Evolutionary conservation across 352 stramenopile genomes (phyloP).

Genomic region (Phytopythium litorale): DNA sequence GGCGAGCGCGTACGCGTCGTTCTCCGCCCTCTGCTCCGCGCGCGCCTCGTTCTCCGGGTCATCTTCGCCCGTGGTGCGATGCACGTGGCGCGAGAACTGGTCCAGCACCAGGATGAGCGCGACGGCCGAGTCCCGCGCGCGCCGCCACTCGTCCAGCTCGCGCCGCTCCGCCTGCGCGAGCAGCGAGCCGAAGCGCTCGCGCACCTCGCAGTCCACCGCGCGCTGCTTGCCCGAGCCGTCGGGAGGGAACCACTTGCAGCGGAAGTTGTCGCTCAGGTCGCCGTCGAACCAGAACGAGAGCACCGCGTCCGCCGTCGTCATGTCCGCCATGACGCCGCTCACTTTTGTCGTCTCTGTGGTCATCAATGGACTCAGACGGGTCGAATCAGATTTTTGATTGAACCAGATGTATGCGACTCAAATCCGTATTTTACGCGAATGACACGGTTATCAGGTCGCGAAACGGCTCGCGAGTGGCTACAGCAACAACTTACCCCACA

Average conservation of each 20-base stretch:
- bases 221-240: constrained; percentile 47
- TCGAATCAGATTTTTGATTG: not conserved
- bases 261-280: constrained; percentile 43
- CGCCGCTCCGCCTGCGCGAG: constrained; percentile 35
- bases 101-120: constrained; percentile 85
- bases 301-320: constrained; percentile 18
- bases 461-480: not conserved
- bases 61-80: constrained; percentile 30
- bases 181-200: constrained; percentile 29
- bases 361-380: not conserved
- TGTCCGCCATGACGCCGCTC: not conserved
- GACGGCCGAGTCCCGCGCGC: constrained; percentile 38
- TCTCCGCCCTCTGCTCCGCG: constrained; percentile 19
- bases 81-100: constrained; percentile 83
- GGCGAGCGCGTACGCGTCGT: constrained; percentile 45
- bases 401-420: too few relatives aligned
- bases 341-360: not conserved
- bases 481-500: too few relatives aligned
- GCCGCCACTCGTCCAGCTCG: constrained; percentile 49
- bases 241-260: constrained; percentile 60
- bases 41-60: constrained; percentile 13
- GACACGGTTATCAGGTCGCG: not conserved
- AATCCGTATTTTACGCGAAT: too few relatives aligned
- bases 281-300: constrained; percentile 65
- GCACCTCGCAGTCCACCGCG: constrained; percentile 36